Base-by-base conservation (phyloP, 2,329 filamentous ascomycete species). In the Nectriaceae sp. region DNA sequence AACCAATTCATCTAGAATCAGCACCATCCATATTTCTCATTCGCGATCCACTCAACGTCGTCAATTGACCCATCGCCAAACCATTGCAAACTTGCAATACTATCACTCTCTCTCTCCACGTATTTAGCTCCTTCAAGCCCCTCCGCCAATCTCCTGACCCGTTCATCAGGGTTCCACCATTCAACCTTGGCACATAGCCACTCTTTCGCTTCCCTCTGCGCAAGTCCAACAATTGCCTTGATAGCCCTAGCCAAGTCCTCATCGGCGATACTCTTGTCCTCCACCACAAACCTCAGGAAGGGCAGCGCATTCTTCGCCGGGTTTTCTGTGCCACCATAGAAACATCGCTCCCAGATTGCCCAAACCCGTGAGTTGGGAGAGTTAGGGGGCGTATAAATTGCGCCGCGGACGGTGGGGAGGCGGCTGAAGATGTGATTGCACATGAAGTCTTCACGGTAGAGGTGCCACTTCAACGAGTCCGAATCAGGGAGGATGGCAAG, bases 21-120 rank as follows among this genome's bases (percentile, higher is more conserved):
- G 65, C 85, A 90, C 88, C 88, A 93, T 1, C 76, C 87, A 70
- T 82, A 91, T 71, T 90, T 91, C 69, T 92, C 87, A 61, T 88
- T 90, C 11, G 76, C 80, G 42, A 90, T 70, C 88, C 89, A 93
- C 42, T 88, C 82, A 5, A 90, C 69, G 20, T 79, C 73, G 5
- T 75, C 72, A 1, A 67, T 72, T 2, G 70, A 61, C 4, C 75
- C 79, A 2, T 74, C 67, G 3, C 82, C 85, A 60, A 88, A 87
- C 87, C 87, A 91, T 69, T 79, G 82, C 67, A 92, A 63, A 59
- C 85, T 87, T 1, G 87, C 75, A 50, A 93, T 88, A 65, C 85
- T 89, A 44, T 85, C 79, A 42, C 69, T 71, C 46, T 90, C 82
- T 26, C 89, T 73, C 2, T 79, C 74, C 1, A 83, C 75, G 48